Evolutionary conservation across 2,329 filamentous ascomycete species (phyloP).

Genomic region (Aspergillus sp.): DNA sequence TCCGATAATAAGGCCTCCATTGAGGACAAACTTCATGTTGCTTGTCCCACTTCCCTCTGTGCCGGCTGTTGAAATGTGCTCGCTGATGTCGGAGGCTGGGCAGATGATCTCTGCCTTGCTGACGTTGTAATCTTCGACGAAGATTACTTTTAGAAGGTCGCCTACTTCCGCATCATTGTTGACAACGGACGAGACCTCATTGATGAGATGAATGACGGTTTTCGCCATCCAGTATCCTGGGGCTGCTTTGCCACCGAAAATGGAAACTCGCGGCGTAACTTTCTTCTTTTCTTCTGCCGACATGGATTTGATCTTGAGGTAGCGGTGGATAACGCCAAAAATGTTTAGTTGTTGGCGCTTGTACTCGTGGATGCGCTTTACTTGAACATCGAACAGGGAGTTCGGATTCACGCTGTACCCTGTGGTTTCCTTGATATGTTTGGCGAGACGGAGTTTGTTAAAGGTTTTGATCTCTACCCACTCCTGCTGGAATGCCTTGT

Average conservation of each 20-base stretch:
- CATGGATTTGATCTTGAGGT: constrained; percentile 85
- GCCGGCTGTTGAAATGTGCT: constrained; percentile 97
- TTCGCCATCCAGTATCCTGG: constrained; percentile 99
- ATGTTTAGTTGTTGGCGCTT: constrained; percentile 99
- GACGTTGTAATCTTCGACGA: constrained; percentile 97
- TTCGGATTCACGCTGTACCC: constrained; percentile 82
- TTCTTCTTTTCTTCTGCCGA: constrained; percentile 81
- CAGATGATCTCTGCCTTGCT: constrained; percentile 98
- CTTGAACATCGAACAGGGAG: constrained; percentile 92
- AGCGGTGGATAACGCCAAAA: constrained; percentile 94
- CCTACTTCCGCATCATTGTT: constrained; percentile 92
- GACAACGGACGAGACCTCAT: constrained; percentile 83
- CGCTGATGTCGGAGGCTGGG: constrained; percentile 92
- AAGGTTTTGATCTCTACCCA: constrained; percentile 96
- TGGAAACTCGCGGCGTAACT: constrained; percentile 81
- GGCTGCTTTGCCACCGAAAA: constrained; percentile 97
- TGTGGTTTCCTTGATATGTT: constrained; percentile 81
- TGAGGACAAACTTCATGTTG: constrained; percentile 99
- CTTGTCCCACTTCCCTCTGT: constrained; percentile 87
- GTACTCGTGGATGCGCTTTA: constrained; percentile 99
- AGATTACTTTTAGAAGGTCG: constrained; percentile 93
- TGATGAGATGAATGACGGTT: constrained; percentile 96
- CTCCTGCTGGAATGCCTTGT: constrained; percentile 87
- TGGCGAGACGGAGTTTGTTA: constrained; percentile 90
- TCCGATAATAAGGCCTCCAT: constrained; percentile 94